These are phyloP conservation scores for Protomyces lactucae-debilis DNA, from an alignment of 1,139 yeast species.

Conservation along the genomic window DNA sequence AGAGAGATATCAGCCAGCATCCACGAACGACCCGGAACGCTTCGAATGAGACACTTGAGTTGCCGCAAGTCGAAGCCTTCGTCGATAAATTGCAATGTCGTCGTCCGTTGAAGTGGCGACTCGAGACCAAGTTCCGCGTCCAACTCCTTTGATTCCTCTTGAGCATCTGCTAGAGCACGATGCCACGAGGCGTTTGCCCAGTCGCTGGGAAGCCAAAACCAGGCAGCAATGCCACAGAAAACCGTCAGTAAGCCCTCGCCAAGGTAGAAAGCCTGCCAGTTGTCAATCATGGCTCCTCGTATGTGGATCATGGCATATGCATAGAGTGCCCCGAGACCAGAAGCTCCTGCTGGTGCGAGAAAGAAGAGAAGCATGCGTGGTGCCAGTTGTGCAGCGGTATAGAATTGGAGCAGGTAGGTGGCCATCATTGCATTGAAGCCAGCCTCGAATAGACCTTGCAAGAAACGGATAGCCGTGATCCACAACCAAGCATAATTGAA, in stretches of 20 bases:
- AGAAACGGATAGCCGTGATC: neutral
- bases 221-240: neutral
- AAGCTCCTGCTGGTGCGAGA: neutral
- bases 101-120: neutral
- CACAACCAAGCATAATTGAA: neutral
- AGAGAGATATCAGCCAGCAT: neutral
- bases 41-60: neutral
- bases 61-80: neutral
- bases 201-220: neutral
- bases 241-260: neutral
- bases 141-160: neutral
- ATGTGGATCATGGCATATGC: slow-evolving; percentile 1
- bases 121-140: neutral
- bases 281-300: neutral
- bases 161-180: neutral
- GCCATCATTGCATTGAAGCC: neutral
- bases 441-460: neutral
- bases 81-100: neutral
- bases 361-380: neutral
- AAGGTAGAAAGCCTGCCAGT: neutral
- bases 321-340: neutral
- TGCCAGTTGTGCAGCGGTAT: neutral
- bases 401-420: neutral
- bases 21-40: neutral
- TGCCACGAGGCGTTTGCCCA: neutral